Base-by-base conservation (phyloP, 1,284 basidiomycete species). In the Coniferiporia weirii region DNA sequence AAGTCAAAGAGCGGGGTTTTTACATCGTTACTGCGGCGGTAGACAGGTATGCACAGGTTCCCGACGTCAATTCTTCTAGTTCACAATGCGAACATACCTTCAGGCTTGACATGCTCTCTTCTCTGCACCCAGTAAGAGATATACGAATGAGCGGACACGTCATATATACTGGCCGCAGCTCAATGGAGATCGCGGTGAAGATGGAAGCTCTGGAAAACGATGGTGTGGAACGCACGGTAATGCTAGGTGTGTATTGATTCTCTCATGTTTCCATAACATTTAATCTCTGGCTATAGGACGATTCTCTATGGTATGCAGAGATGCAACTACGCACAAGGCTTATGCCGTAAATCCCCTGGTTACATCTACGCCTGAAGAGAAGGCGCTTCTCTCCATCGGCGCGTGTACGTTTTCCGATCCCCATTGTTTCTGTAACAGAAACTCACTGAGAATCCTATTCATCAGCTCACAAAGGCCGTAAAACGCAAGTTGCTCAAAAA, bases 21-120 rank as follows among this genome's bases (percentile, higher is more conserved):
- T 93, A 92, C 65, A 80, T 93, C 61, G 91, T 91, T 7, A 93
- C 91, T 1, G 91, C 91, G 38, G 83, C 85, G 5, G 90, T 91
- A 1, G 89, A 93, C 67, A 76, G 90, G 84, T 85, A 65, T 51
- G 76, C 70, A 1, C 45, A 40, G 22, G 19, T 35, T 27, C 27
- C 5, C 27, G 27, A 27, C 27, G 27, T 38, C 12, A 22, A 20
- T 36, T n/a, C 2, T n/a, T 58, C 15, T 40, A 10, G 32, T 5
- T 27, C 20, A 2, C 17, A 38, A 43, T n/a, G 27, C 20, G 12
- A n/a, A 50, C 38, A 56, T 46, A 3, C 56, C 35, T 51, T 22
- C 52, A 88, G 85, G 57, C 71, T 88, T 32, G 86, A 89, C 66
- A 83, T 87, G 81, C 71, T 88, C 9, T 73, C 79, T 1, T 74